Evolutionary conservation across 202 grass and related monocot species (phyloP), one percentile per base, ranked within the genome.

Genomic region (Eragrostis tef): DNA sequence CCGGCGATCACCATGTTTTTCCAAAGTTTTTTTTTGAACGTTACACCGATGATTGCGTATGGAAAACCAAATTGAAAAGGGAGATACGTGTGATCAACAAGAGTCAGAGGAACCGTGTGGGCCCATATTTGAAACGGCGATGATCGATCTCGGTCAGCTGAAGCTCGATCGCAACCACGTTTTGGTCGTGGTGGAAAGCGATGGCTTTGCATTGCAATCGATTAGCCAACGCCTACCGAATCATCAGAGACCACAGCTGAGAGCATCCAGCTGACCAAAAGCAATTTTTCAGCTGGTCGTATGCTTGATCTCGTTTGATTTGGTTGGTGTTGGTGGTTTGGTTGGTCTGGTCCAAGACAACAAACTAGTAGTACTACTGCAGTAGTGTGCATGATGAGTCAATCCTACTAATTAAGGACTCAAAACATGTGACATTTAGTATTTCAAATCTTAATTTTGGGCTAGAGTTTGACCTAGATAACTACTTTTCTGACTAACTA

Each of bases 61-160:
- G 46, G 16, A 64, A 75, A 62, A 59, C 13, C 22, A 77, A 63
- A 31, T 9, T 1, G 57, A 9, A 59, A 9, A 59, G 31, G 8
- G 26, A 11, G 15, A 27, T 34, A 34, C 24, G 58, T 64, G 16
- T 5, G 42, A 64, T 49, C 16, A 29, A 19, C 44, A 19, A 11
- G 15, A 39, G 47, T 58, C 54, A 11, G 14, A 31, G 47, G 53
- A 53, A 42, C 76, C 76, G 76, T 79, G 76, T 79, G 61, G 75
- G 75, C 5, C 34, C 34, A 6, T 39, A 5, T 39, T 39, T 39
- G 34, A 5, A 39, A 39, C 34, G 6, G 34, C 34, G 34, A 6
- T 39, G 34, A 39, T 39, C 61, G 34, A 39, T 39, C 61, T 78
- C 27, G 60, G 11, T 66, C 60, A 16, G 59, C 6, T 51, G 45